A percentile compares a stretch with the other conserved stretches of the same genome.
Conservation (phyloP, 208 protist species). For the Angomonas ambiguus region DNA sequence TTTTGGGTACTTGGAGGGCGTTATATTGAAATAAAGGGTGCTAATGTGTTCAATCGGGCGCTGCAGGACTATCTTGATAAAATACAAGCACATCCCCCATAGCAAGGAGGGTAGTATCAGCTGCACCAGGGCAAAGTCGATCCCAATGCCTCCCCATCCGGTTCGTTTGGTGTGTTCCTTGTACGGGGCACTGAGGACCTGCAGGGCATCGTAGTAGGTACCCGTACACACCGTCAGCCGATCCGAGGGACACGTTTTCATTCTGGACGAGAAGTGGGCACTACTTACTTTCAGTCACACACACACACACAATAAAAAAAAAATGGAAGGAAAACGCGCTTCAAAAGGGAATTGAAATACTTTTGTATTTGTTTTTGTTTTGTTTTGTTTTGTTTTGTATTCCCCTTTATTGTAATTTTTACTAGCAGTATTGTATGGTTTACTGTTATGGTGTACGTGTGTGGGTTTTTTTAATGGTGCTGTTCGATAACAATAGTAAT, state of each 20-base stretch:
- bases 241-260: no score
- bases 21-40: not conserved
- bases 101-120: constrained; percentile 2
- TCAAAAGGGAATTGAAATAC: not conserved
- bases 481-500: no score
- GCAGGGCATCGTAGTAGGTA: constrained; percentile 1
- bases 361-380: not conserved
- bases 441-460: no score
- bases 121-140: not conserved
- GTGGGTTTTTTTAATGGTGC: no score
- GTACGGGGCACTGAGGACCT: not conserved
- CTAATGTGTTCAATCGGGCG: not conserved
- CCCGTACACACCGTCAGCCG: not conserved
- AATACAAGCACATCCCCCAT: constrained; percentile 1
- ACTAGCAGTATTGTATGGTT: no score
- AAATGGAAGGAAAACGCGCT: not conserved
- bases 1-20: not conserved
- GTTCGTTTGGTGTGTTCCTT: not conserved
- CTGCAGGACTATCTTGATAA: not conserved
- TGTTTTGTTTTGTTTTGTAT: not conserved
- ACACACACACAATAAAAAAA: not conserved
- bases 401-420: not conserved
- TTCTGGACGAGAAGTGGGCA: no score
- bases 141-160: constrained; percentile 1
- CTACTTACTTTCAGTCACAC: not conserved